phyloP scores from a whole-genome alignment of 805 yeast species.

The Kuraishia molischiana region DNA sequence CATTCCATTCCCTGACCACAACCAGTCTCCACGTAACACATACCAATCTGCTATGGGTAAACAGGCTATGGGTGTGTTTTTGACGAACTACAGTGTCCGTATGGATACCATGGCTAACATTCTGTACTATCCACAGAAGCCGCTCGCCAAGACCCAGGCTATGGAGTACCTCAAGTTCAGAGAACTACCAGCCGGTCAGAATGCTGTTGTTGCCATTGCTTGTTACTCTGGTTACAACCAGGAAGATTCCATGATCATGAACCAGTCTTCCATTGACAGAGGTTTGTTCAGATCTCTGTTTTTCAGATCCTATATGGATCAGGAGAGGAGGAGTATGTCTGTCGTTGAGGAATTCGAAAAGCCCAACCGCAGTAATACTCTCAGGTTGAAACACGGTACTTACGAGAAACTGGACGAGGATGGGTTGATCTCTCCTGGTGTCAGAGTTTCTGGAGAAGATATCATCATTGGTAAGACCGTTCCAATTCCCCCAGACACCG shows the following conservation, averaged over 20 bases:
- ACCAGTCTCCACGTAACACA: slow-evolving; percentile 98
- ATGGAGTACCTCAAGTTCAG: slow-evolving; percentile 97
- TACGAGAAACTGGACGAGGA: slow-evolving; percentile 97
- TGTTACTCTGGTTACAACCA: slow-evolving; percentile 98
- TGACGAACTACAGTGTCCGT: slow-evolving; percentile 90
- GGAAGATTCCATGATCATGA: slow-evolving; percentile 99
- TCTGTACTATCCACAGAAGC: slow-evolving; percentile 95
- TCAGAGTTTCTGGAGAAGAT: slow-evolving; percentile 97
- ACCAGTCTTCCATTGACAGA: slow-evolving; percentile 93
- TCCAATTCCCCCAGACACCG: slow-evolving; percentile 98
- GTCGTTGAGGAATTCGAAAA: slow-evolving; percentile 97
- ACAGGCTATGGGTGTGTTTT: slow-evolving; percentile 98
- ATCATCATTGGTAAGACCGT: slow-evolving; percentile 98
- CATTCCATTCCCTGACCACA: slow-evolving; percentile 99
- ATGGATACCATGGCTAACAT: slow-evolving; percentile 99
- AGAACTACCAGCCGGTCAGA: slow-evolving; percentile 98
- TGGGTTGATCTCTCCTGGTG: slow-evolving; percentile 97
- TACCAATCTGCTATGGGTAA: slow-evolving; percentile 99
- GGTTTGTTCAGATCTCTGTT: slow-evolving; percentile 93
- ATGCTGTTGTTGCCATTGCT: slow-evolving; percentile 95
- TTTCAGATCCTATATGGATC: slow-evolving; percentile 97
- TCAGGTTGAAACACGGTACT: slow-evolving; percentile 95
- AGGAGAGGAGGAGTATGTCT: slow-evolving; percentile 97
- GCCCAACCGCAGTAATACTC: slow-evolving; percentile 89
- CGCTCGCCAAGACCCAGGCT: slow-evolving; percentile 93